Base-by-base conservation (phyloP, 768 basidiomycete genomes). In the Tylopilus plumbeoviolaceoides region DNA sequence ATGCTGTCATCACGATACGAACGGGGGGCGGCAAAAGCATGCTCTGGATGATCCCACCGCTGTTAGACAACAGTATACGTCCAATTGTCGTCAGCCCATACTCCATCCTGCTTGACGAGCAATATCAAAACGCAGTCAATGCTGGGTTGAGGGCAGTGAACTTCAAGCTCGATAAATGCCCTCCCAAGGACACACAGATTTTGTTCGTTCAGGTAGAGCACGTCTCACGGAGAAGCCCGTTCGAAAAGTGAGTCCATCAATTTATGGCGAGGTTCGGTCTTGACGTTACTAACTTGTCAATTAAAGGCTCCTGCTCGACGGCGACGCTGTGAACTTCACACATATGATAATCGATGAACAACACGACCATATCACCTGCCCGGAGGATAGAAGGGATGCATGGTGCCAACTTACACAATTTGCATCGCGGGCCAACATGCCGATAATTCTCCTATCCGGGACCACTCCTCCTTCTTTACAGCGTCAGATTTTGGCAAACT, bases 341-440 rank as follows among this genome's bases (percentile, higher is more conserved):
- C n/a, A n/a, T n/a, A n/a, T n/a, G n/a, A n/a, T n/a, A n/a, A n/a
- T n/a, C n/a, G n/a, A n/a, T n/a, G n/a, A n/a, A n/a, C n/a, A n/a
- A n/a, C n/a, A n/a, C n/a, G n/a, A n/a, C n/a, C 23, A 23, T 23
- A 2, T 57, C 3, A 33, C 11, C 3, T 57, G 56, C n/a, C 53
- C 48, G 0, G 9, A 25, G 1, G 46, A 51, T 0, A 3, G 45
- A 14, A 27, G 9, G n/a, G 23, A 12, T 0, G 23, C 25, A 0
- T 57, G 56, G 56, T 25, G 9, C 0, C 18, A 6, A 7, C 52
- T 54, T 5, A 23, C 28, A n/a, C 42, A 5, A 4, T 25, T 36
- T 42, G 10, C n/a, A 5, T 12, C 35, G 3, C 18, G 44, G 8
- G 6, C 11, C 21, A 17, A 47, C 2, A 36, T 47, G 28, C 28